Conservation (phyloP, 2,329 filamentous ascomycete genomes). For the Claviceps digitariae region DNA sequence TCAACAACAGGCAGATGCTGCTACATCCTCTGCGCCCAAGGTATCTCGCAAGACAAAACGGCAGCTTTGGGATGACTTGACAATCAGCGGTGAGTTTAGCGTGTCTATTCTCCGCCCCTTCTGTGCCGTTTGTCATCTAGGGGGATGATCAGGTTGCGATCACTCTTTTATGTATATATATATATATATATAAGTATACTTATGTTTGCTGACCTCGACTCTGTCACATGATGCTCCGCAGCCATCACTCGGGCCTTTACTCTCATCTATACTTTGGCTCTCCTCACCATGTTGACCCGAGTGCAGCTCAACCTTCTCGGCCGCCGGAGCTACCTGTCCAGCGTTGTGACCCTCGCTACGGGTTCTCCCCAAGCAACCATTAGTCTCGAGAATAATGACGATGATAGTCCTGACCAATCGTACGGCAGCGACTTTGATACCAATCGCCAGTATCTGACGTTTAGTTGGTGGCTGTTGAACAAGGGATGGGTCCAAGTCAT, state of each 20-base stretch:
- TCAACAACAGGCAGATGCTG: constrained; percentile 28
- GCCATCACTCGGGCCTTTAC: constrained; percentile 87
- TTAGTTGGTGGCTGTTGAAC: constrained; percentile 97
- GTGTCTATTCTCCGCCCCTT: background rate
- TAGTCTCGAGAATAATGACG: constrained; percentile 78
- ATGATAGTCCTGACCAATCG: constrained; percentile 53
- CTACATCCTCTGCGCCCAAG: constrained; percentile 20
- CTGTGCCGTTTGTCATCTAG: background rate
- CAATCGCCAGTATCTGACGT: constrained; percentile 86
- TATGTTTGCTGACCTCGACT: background rate
- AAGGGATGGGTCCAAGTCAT: constrained; percentile 75
- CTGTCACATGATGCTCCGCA: background rate
- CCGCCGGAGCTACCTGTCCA: constrained; percentile 87
- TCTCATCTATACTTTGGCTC: constrained; percentile 76
- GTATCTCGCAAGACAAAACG: constrained; percentile 66
- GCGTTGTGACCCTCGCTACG: constrained; percentile 80
- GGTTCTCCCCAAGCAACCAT: constrained; percentile 64
- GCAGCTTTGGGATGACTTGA: constrained; percentile 94
- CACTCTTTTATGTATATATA: too few relatives aligned
- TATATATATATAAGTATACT: too few relatives aligned
- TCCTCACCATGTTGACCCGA: constrained; percentile 82
- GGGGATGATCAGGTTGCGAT: too few relatives aligned
- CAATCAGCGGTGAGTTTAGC: constrained; percentile 65
- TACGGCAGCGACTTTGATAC: constrained; percentile 94
- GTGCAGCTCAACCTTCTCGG: constrained; percentile 96